Conservation (phyloP, 306 rosid genomes). For the Crotalaria pallida region DNA sequence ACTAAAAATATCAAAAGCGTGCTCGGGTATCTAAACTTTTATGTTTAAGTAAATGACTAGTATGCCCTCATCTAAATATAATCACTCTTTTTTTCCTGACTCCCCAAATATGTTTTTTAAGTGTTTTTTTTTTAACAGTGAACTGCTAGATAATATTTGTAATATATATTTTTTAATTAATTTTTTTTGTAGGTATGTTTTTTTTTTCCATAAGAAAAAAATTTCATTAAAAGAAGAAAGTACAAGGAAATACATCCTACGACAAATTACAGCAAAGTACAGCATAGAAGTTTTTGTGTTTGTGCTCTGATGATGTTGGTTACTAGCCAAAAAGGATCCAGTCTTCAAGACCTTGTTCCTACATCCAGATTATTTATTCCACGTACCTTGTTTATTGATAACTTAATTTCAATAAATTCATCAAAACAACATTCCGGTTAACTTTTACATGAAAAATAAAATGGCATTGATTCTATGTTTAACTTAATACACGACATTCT, state of each 20-base stretch:
- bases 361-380: not conserved
- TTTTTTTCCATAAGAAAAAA: no score
- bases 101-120: not conserved
- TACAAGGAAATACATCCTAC: no score
- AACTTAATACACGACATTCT: no score
- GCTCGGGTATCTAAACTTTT: not conserved
- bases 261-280: no score
- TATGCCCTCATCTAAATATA: not conserved
- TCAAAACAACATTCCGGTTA: not conserved
- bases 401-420: not conserved
- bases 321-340: not conserved
- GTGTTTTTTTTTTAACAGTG: not conserved
- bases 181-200: not conserved
- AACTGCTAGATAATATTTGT: not conserved
- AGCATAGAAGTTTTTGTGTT: no score
- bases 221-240: no score
- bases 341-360: not conserved
- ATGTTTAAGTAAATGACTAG: not conserved
- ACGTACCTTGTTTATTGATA: not conserved
- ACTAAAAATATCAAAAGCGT: not conserved
- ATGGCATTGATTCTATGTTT: no score
- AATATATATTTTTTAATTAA: not conserved
- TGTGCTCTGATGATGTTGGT: not conserved
- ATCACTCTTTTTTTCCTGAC: not conserved
- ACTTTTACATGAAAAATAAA: not conserved